Evolutionary conservation across 768 basidiomycete genomes (phyloP), one percentile per base, ranked within the genome.

Genomic region (Termitomyces sp.): DNA sequence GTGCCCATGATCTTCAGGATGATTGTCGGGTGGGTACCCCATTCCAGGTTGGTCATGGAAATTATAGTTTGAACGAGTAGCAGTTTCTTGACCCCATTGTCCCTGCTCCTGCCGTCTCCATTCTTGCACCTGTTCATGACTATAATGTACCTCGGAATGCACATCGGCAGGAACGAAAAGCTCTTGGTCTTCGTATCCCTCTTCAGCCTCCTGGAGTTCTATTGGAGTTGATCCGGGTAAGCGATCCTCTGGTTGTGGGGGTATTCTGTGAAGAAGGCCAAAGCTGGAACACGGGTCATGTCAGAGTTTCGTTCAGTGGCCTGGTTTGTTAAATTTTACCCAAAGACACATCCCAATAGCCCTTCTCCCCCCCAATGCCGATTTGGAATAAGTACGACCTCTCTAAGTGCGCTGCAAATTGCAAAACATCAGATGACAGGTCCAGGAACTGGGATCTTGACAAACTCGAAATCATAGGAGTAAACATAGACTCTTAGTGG

Each of bases 321-420:
- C 52, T 45, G 57, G 33, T 48, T 56, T 32, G 35, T 16, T 45
- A 36, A 42, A 44, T 40, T 61, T 24, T 72, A 96, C 89, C 96
- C 96, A 50, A 98, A 97, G 33, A 98, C 90, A 68, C 96, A 98
- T 45, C 96, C 96, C 13, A 98, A 79, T 32, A 98, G 80, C 0
- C 96, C 96, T 71, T 96, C 96, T 7, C 96, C 96, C 49, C 96
- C 96, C 96, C 96, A 98, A 66, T 96, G 92, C 52, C 95, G 83
- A 73, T 98, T 98, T 11, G 97, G 96, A 55, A 98, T 93, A 22
- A 98, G 75, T 36, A 98, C 92, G 16, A 96, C 94, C 70, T 98
- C 95, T 65, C 95, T 82, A 51, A 96, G 82, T 45, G 94, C 91
- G 72, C 95, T 97, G 67, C 59, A 67, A 57, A 57, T 44, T 36